Base-by-base conservation (phyloP, 805 yeast species). In the Ogataea pilisensis region DNA sequence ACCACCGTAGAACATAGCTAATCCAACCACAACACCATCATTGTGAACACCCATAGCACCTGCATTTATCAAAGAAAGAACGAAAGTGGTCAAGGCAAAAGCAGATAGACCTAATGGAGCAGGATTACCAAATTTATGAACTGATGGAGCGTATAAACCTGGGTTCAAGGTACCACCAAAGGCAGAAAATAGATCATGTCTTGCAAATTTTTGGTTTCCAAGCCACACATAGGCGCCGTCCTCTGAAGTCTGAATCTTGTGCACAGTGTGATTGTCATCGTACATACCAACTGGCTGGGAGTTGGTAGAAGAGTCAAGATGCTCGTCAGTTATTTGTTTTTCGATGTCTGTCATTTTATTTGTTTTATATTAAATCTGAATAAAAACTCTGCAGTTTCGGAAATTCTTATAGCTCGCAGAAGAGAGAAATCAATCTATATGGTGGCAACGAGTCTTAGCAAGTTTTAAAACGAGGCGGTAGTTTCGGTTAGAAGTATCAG, bases 91-190 rank as follows among this genome's bases (percentile, higher is more conserved):
- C 49, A 79, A 64, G 13, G 87, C 85, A 62, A 83, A 83, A 20
- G 83, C 85, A 22, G 80, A 75, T 43, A 84, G 65, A 13, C 90
- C 91, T 46, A 83, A 65, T 18, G 90, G 90, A 35, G 84, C 85
- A 20, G 91, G 90, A 53, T 83, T 83, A 43, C 82, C 90, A 65
- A 75, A 70, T 45, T 72, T 71, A 51, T 81, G 80, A 8, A 65
- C 57, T 13, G 91, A 73, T 5, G 77, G 73, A n/a, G 74, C 70
- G 22, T 76, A 61, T 41, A 69, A 35, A 69, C 87, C 91, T 19
- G 93, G 87, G 50, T 80, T 80, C 58, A 85, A 66, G 16, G 84
- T 72, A 80, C 96, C 96, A 61, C 95, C 96, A 49, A 84, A 84
- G 2, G 91, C 91, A 20, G 63, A 63, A 38, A 68, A 64, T 42